Evolutionary conservation across 345 rosid genomes (phyloP).

Genomic region (Eucalyptus urophylla): DNA sequence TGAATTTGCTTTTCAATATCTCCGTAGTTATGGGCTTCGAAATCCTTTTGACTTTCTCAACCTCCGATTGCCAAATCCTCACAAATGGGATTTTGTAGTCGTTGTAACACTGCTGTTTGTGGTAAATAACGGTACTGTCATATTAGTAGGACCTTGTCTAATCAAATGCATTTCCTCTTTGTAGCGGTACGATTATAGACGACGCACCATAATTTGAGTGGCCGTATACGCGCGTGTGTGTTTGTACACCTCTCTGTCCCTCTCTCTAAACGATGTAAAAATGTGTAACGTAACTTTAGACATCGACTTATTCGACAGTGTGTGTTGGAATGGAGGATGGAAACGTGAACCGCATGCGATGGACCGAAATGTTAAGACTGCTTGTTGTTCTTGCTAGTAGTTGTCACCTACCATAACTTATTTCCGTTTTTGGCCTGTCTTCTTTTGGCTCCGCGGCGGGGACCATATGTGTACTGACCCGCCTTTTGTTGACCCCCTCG

Average conservation of each 20-base stretch:
- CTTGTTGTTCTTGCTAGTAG: neutral
- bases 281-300: neutral
- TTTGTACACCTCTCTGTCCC: neutral
- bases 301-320: neutral
- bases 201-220: neutral
- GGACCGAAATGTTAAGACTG: neutral
- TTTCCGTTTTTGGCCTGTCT: no score
- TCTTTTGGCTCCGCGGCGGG: no score
- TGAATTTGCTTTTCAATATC: neutral
- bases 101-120: neutral
- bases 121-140: neutral
- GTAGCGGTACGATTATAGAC: neutral
- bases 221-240: neutral
- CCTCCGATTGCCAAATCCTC: neutral
- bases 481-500: neutral
- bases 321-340: neutral
- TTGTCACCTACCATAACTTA: neutral
- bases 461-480: neutral
- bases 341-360: neutral
- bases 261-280: neutral
- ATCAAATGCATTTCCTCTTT: neutral
- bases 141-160: neutral
- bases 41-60: neutral
- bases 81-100: neutral
- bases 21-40: no score